Evolutionary conservation across 345 rosid species (phyloP), one percentile per base, ranked within the genome.

Genomic region (Euphorbia pulcherrima): DNA sequence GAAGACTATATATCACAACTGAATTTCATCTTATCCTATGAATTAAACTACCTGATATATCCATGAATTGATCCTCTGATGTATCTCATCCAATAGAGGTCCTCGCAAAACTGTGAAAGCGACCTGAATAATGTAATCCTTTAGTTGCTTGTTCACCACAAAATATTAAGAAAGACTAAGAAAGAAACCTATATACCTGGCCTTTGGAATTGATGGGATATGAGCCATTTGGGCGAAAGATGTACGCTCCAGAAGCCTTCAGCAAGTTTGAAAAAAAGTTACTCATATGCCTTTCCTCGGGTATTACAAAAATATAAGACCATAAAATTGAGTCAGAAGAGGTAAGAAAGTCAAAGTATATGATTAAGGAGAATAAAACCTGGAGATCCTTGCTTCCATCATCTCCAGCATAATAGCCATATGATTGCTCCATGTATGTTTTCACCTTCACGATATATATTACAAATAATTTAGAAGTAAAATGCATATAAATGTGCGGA

Each of bases 191-290:
- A 0, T 23, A 8, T 55, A 75, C 79, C 79, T 75, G 71, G 5
- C 63, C 67, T 29, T 60, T 39, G 9, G 61, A 55, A 58, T 40
- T 48, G n/a, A 23, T 46, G 21, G 90, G 81, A 78, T 44, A 79
- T 47, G 80, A 72, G 53, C 79, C 77, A 83, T 92, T 90, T 64
- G 97, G 96, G 67, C 97, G 97, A 69, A 92, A 92, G 64, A 92
- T 87, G 72, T 92, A 92, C 65, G 98, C 98, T 79, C 98, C 98
- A 41, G 97, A 90, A 55, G 97, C 97, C 98, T 92, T 71, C 73
- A 77, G 56, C 13, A 77, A 75, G 60, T 28, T 35, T 33, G 3
- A 33, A 33, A 21, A 29, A 20, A 1, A 69, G 56, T 14, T 64
- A 46, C 21, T 24, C 41, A 20, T 35, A 27, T 6, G 33, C 8